Conservation (phyloP, 257 asterid genomes). For the Penstemon davidsonii region DNA sequence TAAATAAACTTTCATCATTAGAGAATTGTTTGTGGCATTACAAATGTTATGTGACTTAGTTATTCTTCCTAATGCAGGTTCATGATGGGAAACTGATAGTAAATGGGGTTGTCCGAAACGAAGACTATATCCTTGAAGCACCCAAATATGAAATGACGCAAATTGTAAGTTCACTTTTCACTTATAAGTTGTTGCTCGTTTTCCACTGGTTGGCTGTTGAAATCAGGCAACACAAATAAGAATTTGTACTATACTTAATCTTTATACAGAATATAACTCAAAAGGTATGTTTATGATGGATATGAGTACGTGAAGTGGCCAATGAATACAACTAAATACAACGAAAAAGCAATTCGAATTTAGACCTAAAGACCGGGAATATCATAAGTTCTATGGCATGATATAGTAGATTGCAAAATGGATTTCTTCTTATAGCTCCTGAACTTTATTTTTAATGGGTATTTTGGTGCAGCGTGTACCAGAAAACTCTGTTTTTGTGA, state of each 20-base stretch:
- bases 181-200: not conserved
- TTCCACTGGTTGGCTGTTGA: conserved; percentile 4
- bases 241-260: not conserved
- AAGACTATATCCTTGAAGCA: conserved; percentile 68
- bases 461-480: conserved; percentile 67
- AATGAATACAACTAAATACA: not conserved
- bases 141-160: conserved; percentile 88
- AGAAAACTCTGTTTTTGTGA: conserved; percentile 65
- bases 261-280: no score
- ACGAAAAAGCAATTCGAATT: not conserved
- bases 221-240: conserved; percentile 7
- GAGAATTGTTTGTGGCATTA: not conserved
- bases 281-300: no score
- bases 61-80: conserved; percentile 55
- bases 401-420: not conserved
- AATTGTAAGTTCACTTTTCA: conserved; percentile 48
- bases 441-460: conserved; percentile 1
- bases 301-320: not conserved
- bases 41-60: not conserved
- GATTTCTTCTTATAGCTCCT: conserved; percentile 4
- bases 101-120: conserved; percentile 75
- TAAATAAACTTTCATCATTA: not conserved
- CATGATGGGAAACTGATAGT: conserved; percentile 86
- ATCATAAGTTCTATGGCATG: not conserved
- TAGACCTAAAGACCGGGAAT: not conserved